Conservation (phyloP, 106 monocot species). For the Allium sativum region DNA sequence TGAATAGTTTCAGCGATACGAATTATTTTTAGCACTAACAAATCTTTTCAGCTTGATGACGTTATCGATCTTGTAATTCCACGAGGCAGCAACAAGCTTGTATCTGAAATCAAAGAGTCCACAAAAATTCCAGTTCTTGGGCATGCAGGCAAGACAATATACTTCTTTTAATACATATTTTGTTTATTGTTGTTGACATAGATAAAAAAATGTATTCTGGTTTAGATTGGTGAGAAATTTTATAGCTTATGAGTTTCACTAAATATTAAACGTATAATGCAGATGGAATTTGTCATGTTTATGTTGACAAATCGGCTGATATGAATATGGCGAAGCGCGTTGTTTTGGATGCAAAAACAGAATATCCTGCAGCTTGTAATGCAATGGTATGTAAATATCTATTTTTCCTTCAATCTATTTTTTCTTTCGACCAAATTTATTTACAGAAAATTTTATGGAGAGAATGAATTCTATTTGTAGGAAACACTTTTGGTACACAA, state of each 20-base stretch:
- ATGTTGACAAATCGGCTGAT: slow-evolving; percentile 86
- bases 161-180: too few relatives aligned
- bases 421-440: not conserved
- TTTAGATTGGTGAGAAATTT: not conserved
- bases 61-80: slow-evolving; percentile 98
- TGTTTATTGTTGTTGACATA: not conserved
- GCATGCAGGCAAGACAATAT: slow-evolving; percentile 58
- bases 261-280: slow-evolving; percentile 8
- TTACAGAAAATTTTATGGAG: not conserved
- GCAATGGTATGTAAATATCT: slow-evolving; percentile 61
- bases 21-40: too few relatives aligned
- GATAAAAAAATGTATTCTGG: not conserved
- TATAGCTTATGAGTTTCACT: not conserved
- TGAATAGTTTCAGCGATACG: not conserved
- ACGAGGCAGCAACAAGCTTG: slow-evolving; percentile 89
- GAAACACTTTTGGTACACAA: slow-evolving; percentile 87
- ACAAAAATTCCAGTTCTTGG: slow-evolving; percentile 97
- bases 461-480: slow-evolving; percentile 17
- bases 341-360: slow-evolving; percentile 84
- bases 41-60: slow-evolving; percentile 79
- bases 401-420: slow-evolving; percentile 1
- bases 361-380: slow-evolving; percentile 99
- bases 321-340: slow-evolving; percentile 72
- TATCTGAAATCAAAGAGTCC: slow-evolving; percentile 78
- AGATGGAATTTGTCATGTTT: slow-evolving; percentile 99